Base-by-base conservation (phyloP, 768 basidiomycete species). In the Pisolithus marmoratus region DNA sequence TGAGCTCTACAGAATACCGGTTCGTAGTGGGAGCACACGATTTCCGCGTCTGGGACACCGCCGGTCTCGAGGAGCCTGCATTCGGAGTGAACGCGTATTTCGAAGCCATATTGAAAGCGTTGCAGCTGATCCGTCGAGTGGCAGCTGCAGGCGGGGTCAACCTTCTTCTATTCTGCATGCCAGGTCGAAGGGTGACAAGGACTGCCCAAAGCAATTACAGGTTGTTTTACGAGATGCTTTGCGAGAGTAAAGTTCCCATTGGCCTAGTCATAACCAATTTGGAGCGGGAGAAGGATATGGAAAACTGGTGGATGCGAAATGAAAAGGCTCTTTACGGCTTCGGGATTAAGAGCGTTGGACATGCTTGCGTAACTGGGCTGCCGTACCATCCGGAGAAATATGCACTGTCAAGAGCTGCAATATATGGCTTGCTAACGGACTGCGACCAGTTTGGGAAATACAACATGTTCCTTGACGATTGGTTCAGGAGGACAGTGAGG, bases 271-370 rank as follows among this genome's bases (percentile, higher is more conserved):
- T 63, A 44, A 63, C 58, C 4, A 34, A 52, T 34, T 54, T 63
- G 2, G 61, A 63, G 37, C 56, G 41, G 31, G 50, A 67, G 6
- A 20, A 48, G 1, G 57, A 57, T 19, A 65, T 64, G 56, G 60
- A 62, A 2, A 54, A 56, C 43, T 73, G 71, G 71, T 71, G 70
- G 70, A 41, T 27, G 20, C 29, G 29, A 23, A 47, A 47, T 12
- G 11, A 47, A 23, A 36, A 15, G 8, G 29, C 5, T 14, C 19
- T 47, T 31, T 2, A 22, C 14, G 23, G 20, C 4, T 17, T 20
- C 34, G 46, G 46, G 8, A 34, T 47, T 19, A 47, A 47, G 34
- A 34, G 19, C 9, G 23, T 36, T 11, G 34, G 22, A 14, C 46
- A 47, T 17, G 46, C 46, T 31, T 47, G 46, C 20, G 34, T 47